A percentile compares a stretch with the other conserved stretches of the same genome.
phyloP scores from a whole-genome alignment of 2,329 filamentous ascomycete genomes.

The Monilinia fructigena region DNA sequence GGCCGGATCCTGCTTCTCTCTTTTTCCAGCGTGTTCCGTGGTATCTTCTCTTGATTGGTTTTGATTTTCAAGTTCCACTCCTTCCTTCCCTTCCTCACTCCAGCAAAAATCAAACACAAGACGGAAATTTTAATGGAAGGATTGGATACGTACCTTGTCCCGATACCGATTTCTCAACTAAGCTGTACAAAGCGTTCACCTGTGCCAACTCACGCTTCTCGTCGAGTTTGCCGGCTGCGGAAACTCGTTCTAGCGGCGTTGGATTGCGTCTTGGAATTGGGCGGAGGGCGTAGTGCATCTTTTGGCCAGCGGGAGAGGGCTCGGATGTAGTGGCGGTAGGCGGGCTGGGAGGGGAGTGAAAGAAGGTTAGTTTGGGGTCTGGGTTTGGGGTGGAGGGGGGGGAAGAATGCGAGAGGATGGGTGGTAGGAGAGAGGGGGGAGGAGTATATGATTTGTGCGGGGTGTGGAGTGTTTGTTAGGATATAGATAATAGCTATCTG shows the following conservation, averaged over 20 bases:
- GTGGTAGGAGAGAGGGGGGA: neutral
- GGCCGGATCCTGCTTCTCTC: too few relatives aligned
- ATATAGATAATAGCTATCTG: neutral
- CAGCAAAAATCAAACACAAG: neutral
- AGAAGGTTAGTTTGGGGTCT: neutral
- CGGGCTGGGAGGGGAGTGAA: slow-evolving; percentile 41
- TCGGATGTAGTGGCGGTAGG: slow-evolving; percentile 49
- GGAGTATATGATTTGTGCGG: too few relatives aligned
- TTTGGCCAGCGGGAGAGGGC: slow-evolving; percentile 61
- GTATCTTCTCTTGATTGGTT: too few relatives aligned
- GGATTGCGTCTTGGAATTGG: slow-evolving; percentile 59
- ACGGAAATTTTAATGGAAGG: too few relatives aligned
- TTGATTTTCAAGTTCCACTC: too few relatives aligned
- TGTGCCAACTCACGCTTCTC: slow-evolving; percentile 55
- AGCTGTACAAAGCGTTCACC: slow-evolving; percentile 57
- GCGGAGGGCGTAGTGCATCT: slow-evolving; percentile 60
- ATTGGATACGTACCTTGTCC: slow-evolving; percentile 46
- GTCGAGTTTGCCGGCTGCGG: slow-evolving; percentile 31
- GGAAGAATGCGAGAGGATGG: neutral
- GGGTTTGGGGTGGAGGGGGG: neutral
- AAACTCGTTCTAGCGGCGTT: slow-evolving; percentile 45
- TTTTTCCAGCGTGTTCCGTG: neutral
- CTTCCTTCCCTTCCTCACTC: neutral
- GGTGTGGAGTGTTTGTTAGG: neutral
- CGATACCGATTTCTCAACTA: slow-evolving; percentile 62